Evolutionary conservation across 306 rosid species (phyloP).

Genomic region (Senna siamea): DNA sequence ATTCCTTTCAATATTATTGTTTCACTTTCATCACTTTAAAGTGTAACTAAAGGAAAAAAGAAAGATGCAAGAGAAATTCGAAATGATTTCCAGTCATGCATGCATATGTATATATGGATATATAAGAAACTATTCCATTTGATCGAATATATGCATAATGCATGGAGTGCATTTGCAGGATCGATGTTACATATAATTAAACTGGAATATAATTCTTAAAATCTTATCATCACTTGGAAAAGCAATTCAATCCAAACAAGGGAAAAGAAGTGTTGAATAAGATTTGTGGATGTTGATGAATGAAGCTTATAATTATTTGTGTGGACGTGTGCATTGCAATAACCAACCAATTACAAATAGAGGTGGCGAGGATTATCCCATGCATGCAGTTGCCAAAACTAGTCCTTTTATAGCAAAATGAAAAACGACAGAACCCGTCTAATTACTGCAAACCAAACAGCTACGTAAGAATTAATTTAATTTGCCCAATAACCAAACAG

Average conservation of each 20-base stretch:
- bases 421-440: background rate
- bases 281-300: background rate
- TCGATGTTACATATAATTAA: too few relatives aligned
- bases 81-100: background rate
- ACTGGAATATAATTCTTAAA: background rate
- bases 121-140: constrained; percentile 3
- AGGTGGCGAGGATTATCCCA: background rate
- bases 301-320: too few relatives aligned
- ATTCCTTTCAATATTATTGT: background rate
- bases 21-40: background rate
- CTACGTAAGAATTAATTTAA: background rate
- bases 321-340: too few relatives aligned
- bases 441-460: background rate
- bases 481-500: too few relatives aligned
- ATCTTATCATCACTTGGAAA: background rate
- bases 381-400: background rate
- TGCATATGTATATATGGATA: too few relatives aligned
- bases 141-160: constrained; percentile 3
- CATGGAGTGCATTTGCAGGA: background rate
- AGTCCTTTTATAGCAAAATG: background rate
- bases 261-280: constrained; percentile 10
- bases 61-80: background rate
- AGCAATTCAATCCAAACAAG: background rate
- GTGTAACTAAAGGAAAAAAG: background rate
- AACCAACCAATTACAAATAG: background rate